phyloP scores from a whole-genome alignment of 1,284 basidiomycete genomes.

The Ceratobasidium sp. region DNA sequence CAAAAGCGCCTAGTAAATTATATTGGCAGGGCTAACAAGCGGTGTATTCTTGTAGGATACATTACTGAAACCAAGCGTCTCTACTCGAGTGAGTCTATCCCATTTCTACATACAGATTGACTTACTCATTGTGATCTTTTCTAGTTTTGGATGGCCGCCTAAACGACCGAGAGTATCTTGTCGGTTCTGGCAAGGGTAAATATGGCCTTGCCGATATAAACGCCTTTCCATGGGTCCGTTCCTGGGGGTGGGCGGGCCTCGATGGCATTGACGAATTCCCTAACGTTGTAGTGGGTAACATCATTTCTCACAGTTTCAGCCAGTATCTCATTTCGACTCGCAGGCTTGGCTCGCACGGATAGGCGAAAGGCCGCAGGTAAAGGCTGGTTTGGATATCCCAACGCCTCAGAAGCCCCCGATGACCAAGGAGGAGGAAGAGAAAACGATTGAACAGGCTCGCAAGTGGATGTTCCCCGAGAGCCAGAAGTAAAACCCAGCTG shows the following conservation, averaged over 20 bases:
- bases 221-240: slow-evolving; percentile 65
- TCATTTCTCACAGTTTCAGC: too few species aligned
- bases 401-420: slow-evolving; percentile 8
- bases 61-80: slow-evolving; percentile 80
- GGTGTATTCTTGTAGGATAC: slow-evolving; percentile 66
- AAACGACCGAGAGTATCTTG: slow-evolving; percentile 71
- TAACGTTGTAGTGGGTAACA: slow-evolving; percentile 62
- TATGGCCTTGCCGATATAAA: slow-evolving; percentile 76
- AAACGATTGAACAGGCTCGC: slow-evolving; percentile 33
- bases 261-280: slow-evolving; percentile 68
- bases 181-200: slow-evolving; percentile 70
- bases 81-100: slow-evolving; percentile 55
- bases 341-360: slow-evolving; percentile 61
- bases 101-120: background rate
- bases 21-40: too few species aligned
- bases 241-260: slow-evolving; percentile 61
- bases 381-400: slow-evolving; percentile 46
- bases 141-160: slow-evolving; percentile 78
- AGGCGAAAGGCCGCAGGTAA: slow-evolving; percentile 57
- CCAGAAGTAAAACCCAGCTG: too few species aligned
- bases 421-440: slow-evolving; percentile 45
- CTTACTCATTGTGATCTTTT: too few species aligned
- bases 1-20: too few species aligned
- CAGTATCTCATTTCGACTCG: background rate
- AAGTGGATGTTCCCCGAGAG: too few species aligned